Conservation (phyloP, 139 green algal genomes). For the Chlorella vulgaris region DNA sequence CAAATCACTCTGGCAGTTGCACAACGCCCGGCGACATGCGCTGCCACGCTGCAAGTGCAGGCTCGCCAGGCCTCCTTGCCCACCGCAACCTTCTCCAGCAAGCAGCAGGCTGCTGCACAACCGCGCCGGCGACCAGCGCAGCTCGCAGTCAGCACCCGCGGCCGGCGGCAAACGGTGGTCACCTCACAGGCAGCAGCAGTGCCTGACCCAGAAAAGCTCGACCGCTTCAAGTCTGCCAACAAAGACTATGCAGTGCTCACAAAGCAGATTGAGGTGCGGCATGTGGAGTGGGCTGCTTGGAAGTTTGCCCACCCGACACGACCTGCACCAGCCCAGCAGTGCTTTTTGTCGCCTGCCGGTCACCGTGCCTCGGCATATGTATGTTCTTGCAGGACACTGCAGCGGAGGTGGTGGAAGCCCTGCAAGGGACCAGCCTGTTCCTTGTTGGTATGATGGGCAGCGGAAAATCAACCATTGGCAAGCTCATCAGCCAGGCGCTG, state of each 20-base stretch:
- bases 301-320: neutral
- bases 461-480: constrained; percentile 70
- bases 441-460: constrained; percentile 94
- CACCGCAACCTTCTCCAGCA: too few species aligned
- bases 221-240: constrained; percentile 19
- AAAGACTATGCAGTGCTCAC: constrained; percentile 25
- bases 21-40: neutral
- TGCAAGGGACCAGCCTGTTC: constrained; percentile 83
- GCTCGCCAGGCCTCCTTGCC: too few species aligned
- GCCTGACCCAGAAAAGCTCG: constrained; percentile 19
- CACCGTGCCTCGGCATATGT: neutral
- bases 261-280: constrained; percentile 35
- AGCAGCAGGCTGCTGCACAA: neutral
- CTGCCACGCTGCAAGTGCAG: too few species aligned
- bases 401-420: constrained; percentile 52
- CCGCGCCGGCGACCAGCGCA: constrained; percentile 1
- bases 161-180: neutral
- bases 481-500: constrained; percentile 53
- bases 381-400: constrained; percentile 44
- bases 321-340: too few species aligned
- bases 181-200: neutral
- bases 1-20: too few species aligned
- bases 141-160: neutral
- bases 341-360: too few species aligned
- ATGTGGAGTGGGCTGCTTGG: neutral